Base-by-base conservation (phyloP, 2,329 filamentous ascomycete genomes). In the Tolypocladium pustulatum region DNA sequence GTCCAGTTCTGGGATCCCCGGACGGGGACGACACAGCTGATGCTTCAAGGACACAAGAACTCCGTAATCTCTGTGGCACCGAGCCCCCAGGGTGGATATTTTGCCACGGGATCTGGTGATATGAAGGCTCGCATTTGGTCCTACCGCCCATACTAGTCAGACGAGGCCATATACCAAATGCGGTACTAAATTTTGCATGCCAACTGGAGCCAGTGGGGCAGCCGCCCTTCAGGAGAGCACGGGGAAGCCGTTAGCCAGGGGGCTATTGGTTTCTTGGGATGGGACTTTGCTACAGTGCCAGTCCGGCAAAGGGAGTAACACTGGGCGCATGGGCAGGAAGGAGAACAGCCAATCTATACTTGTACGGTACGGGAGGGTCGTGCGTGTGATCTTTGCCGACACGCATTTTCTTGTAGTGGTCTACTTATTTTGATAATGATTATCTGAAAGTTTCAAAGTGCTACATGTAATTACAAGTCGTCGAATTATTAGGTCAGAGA, bases 31-130 rank as follows among this genome's bases (percentile, higher is more conserved):
- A 95, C 93, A 1, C 93, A 97, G 76, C 88, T 99, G 72, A 97
- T 97, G 94, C 83, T 99, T 62, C 94, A 97, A 74, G 94, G 94
- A 32, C 94, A 99, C 73, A 97, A 97, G 81, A 97, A 97, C 76
- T 96, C 91, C 13, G 94, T 99, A 66, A 97, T 97, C 68, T 97
- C 92, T 3, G 94, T 99, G 57, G 93, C 94, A 1, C 94, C 94
- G 27, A 96, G 91, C 73, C 94, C 94, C 20, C 86, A 84, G 40
- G 92, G 91, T 60, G 85, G 86, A 63, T 87, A 91, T 70, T 99
- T 99, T 71, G 94, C 94, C 46, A 99, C 94, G 6, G 94, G 94
- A 62, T 97, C 92, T 65, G 94, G 94, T 67, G 94, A 99, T 72
- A 96, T 96, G 90, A 89, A 93, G 71, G 94, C 94, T 58, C 87